Evolutionary conservation across 305 asterid species (phyloP), one percentile per base, ranked within the genome.

Genomic region (Rubia tinctorum): DNA sequence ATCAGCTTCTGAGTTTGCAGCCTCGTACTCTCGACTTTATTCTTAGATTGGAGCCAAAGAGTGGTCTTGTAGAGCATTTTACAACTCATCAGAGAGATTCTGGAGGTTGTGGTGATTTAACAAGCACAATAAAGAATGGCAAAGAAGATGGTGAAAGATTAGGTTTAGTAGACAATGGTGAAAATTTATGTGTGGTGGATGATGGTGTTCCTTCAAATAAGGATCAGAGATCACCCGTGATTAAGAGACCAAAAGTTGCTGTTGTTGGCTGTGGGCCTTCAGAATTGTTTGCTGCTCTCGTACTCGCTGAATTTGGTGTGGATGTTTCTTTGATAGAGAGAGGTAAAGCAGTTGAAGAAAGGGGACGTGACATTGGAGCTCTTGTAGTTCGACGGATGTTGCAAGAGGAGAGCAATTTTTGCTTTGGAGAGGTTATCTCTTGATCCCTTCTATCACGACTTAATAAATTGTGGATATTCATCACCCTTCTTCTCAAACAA

Each of bases 351-450:
- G 99, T 92, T 72, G 99, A 95, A 76, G 88, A 87, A 81, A 88
- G 99, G 80, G 99, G 99, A 34, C 91, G 98, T 47, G 98, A 95
- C 66, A 92, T 95, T 80, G 98, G 99, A 75, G 98, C 99, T 72
- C 79, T 95, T 85, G 88, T 92, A 73, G 99, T 89, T 79, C 96
- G 97, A 61, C 84, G 86, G 71, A 71, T 86, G 79, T 82, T 95
- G 76, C 91, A 92, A 76, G 69, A 76, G 83, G 98, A 95, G 73
- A 95, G 98, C 96, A 95, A 95, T 82, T 95, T 92, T 86, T 95
- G 99, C 86, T 95, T 95, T 82, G 98, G 99, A 79, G 99, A 95
- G 99, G 99, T 95, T 82, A 88, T 81, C 80, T 83, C 84, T 80
- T 75, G 69, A 80, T 82, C 79, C 84, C 76, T 72, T 73, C 79